phyloP scores from a whole-genome alignment of 768 basidiomycete species.

The Crassisporium funariophilum region DNA sequence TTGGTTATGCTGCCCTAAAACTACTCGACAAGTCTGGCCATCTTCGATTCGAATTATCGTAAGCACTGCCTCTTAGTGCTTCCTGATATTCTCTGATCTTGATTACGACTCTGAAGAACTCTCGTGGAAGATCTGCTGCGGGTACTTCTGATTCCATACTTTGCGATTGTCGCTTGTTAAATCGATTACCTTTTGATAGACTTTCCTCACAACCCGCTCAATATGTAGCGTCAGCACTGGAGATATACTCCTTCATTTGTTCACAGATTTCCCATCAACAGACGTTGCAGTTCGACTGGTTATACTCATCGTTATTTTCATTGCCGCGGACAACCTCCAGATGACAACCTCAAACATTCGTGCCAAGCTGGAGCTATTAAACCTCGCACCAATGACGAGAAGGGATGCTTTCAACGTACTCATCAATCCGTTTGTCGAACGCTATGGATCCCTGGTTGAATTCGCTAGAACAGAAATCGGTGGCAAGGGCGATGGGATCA shows the following conservation, averaged over 20 bases:
- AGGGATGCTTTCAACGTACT: slow-evolving; percentile 65
- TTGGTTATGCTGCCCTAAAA: slow-evolving; percentile 70
- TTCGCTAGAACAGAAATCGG: slow-evolving; percentile 45
- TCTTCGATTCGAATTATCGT: slow-evolving; percentile 71
- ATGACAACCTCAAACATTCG: slow-evolving; percentile 38
- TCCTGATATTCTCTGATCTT: slow-evolving; percentile 17
- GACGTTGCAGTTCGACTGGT: slow-evolving; percentile 67
- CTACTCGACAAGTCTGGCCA: slow-evolving; percentile 63
- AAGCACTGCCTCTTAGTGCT: slow-evolving; percentile 24
- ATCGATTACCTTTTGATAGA: slow-evolving; percentile 39
- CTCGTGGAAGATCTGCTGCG: slow-evolving; percentile 69
- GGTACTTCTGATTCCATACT: slow-evolving; percentile 36
- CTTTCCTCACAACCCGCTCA: slow-evolving; percentile 70
- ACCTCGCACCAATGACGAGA: slow-evolving; percentile 55
- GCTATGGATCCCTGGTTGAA: slow-evolving; percentile 49
- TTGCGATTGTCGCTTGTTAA: slow-evolving; percentile 1
- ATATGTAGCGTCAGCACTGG: slow-evolving; percentile 52
- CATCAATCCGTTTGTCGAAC: slow-evolving; percentile 70
- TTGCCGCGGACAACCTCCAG: slow-evolving; percentile 38
- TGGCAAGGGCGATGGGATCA: slow-evolving; percentile 33
- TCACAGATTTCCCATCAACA: slow-evolving; percentile 64
- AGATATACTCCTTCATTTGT: slow-evolving; percentile 61
- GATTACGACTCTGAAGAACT: slow-evolving; percentile 26
- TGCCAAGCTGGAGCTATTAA: slow-evolving; percentile 55
- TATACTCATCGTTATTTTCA: slow-evolving; percentile 71